Base-by-base conservation (phyloP, 192 early-diverging fungal genomes). In the Lobosporangium transversale region DNA sequence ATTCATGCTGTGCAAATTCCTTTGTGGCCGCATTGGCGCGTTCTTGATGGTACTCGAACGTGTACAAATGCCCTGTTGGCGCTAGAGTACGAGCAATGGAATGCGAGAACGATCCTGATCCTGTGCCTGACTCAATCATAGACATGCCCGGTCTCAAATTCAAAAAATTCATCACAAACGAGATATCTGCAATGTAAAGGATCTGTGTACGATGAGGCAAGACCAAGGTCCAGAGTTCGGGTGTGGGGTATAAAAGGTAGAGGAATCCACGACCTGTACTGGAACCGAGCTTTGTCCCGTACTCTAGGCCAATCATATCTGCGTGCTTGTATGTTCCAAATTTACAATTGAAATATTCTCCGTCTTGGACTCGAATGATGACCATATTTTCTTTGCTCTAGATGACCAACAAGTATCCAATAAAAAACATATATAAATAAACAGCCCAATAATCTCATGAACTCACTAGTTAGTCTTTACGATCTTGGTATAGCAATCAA, bases 201-300 rank as follows among this genome's bases (percentile, higher is more conserved):
- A 99, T 99, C 80, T 99, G 97, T 12, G 97, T 99, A 42, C 97
- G 87, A 68, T 99, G 97, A 14, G 96, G 95, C 17, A 99, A 83
- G 9, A 89, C 85, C 49, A 89, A 81, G 0, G 97, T 99, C 97
- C 97, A 99, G 26, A 99, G 87, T 66, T 97, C 97, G 1, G 97
- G 97, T 1, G 96, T 97, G 10, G 95, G 95, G 44, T 93, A 88
- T 20, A 99, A 84, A 20, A 99, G 78, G 63, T 92, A 94, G 11
- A 97, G 83, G 62, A 90, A 95, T 9, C 92, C 94, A 53, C 80
- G 86, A 20, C 87, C 88, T 20, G 80, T 66, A 35, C 93, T 60
- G 83, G 94, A 74, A 35, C 36, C 53, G 33, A 93, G 88, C 74
- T 90, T 94, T 17, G 87, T 87, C 14, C 97, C 97, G 67, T 89